phyloP scores from a whole-genome alignment of 352 stramenopile genomes.

The Globisporangium irregulare region DNA sequence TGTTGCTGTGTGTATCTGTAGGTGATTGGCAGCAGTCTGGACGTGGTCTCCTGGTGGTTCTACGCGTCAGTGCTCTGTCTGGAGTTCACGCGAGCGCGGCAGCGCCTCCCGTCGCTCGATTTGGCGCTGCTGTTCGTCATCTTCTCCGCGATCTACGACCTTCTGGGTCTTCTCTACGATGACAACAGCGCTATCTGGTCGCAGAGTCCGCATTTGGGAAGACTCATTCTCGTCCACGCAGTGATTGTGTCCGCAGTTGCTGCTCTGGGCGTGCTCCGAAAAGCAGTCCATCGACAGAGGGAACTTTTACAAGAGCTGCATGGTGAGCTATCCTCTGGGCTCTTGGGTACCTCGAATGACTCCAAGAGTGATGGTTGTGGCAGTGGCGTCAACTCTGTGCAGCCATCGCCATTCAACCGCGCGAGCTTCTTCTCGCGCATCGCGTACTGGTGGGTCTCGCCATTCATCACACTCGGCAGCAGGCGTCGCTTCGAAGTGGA shows the following conservation, averaged over 20 bases:
- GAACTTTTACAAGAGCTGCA: background rate
- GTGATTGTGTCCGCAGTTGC: background rate
- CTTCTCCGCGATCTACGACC: conserved; percentile 18
- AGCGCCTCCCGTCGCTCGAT: background rate
- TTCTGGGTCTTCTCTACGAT: conserved; percentile 5
- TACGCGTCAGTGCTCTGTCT: conserved; percentile 17
- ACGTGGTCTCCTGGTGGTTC: conserved; percentile 18
- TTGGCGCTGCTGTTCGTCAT: conserved; percentile 15
- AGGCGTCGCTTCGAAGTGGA: conserved; percentile 51
- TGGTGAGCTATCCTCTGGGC: background rate
- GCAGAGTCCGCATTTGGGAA: background rate
- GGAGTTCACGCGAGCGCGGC: conserved; percentile 6
- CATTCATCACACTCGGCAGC: conserved; percentile 51
- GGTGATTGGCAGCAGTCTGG: conserved; percentile 18
- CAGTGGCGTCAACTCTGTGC: background rate
- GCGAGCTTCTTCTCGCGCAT: conserved; percentile 54
- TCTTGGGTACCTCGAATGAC: background rate
- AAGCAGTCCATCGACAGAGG: background rate
- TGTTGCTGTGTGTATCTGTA: background rate
- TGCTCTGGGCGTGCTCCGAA: conserved; percentile 17
- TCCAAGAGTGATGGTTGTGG: too few species aligned
- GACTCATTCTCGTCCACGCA: background rate
- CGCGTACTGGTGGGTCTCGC: conserved; percentile 69
- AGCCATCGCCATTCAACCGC: conserved; percentile 43
- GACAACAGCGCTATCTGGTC: background rate